phyloP scores from a whole-genome alignment of 2,329 filamentous ascomycete genomes.

The Alternaria rosae region DNA sequence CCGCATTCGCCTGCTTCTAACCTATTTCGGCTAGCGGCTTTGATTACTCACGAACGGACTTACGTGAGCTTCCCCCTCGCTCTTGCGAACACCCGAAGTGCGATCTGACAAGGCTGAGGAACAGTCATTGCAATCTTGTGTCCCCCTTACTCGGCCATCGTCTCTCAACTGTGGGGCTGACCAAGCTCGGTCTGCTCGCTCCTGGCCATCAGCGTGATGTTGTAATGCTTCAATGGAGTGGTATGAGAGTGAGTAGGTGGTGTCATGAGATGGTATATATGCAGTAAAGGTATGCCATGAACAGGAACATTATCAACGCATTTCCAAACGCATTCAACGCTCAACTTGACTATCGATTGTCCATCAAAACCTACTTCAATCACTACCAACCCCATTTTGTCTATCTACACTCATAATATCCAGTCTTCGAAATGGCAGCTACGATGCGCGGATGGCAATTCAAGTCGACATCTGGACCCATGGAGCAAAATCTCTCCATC shows the following conservation, averaged over 20 bases:
- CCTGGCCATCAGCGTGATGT: neutral
- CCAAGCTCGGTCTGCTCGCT: conserved; percentile 11
- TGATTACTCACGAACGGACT: neutral
- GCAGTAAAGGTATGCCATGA: neutral
- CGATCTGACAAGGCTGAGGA: neutral
- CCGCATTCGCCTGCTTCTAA: neutral
- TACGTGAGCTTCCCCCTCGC: neutral
- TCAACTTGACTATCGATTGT: neutral
- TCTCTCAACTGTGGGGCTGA: neutral
- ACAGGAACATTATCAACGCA: neutral
- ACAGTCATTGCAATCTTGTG: neutral
- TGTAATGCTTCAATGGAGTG: neutral
- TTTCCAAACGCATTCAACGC: neutral
- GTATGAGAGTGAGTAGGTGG: neutral
- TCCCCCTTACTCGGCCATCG: neutral
- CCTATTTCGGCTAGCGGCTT: neutral
- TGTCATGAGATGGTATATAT: neutral
- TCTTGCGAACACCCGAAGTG: neutral
- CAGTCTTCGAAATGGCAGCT: conserved; percentile 49
- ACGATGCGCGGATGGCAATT: conserved; percentile 56
- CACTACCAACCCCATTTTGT: too few relatives aligned
- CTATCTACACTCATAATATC: too few relatives aligned
- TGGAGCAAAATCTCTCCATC: conserved; percentile 60
- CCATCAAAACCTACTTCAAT: too few relatives aligned
- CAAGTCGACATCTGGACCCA: conserved; percentile 38